Conservation (phyloP, 768 basidiomycete species). For the Favolaschia claudopus region DNA sequence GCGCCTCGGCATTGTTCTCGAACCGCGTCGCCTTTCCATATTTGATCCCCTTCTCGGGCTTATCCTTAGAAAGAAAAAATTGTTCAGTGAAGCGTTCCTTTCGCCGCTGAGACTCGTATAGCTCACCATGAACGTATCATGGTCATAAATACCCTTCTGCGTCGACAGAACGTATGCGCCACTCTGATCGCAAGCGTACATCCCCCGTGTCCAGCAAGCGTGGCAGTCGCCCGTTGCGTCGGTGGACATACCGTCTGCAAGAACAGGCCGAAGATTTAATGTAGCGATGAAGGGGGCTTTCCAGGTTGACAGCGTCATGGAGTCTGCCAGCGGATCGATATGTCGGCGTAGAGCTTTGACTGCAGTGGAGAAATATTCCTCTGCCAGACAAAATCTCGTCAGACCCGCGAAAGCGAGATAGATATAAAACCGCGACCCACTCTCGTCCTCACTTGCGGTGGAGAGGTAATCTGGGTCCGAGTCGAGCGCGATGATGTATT, state of each 20-base stretch:
- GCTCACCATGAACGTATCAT: slow-evolving; percentile 18
- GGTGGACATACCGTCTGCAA: slow-evolving; percentile 11
- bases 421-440: slow-evolving; percentile 9
- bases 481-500: slow-evolving; percentile 22
- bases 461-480: slow-evolving; percentile 19
- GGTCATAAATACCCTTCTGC: slow-evolving; percentile 23
- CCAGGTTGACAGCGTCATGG: slow-evolving; percentile 20
- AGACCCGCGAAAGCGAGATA: no score
- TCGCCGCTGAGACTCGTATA: background rate
- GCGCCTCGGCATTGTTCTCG: slow-evolving; percentile 26
- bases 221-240: slow-evolving; percentile 20
- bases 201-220: slow-evolving; percentile 26
- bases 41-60: slow-evolving; percentile 20
- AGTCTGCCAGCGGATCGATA: slow-evolving; percentile 24
- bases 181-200: slow-evolving; percentile 19
- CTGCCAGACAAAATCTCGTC: background rate
- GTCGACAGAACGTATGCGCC: slow-evolving; percentile 19
- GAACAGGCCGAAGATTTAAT: slow-evolving; percentile 18
- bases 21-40: slow-evolving; percentile 21
- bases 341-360: slow-evolving; percentile 12
- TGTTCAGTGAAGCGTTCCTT: background rate
- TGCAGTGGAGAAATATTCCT: slow-evolving; percentile 21
- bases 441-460: slow-evolving; percentile 19
- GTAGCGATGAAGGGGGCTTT: slow-evolving; percentile 27
- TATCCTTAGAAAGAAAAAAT: slow-evolving; percentile 1